Evolutionary conservation across 1,284 basidiomycete genomes (phyloP).

Genomic region (Trichosporon ovoides): DNA sequence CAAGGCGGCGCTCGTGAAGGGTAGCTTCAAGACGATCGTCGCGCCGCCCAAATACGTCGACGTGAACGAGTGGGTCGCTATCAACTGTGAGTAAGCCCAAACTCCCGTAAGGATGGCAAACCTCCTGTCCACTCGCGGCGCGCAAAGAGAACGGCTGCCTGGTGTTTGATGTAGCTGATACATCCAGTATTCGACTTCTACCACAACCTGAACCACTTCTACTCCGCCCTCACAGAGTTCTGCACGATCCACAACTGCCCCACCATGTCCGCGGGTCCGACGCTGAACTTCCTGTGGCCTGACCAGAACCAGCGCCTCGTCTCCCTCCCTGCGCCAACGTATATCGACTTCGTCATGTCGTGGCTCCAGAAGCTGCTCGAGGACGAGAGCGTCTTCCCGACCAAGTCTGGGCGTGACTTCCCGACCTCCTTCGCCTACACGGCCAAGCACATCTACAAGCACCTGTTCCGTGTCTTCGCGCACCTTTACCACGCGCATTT

Average conservation of each 20-base stretch:
- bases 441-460: slow-evolving; percentile 93
- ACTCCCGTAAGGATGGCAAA: not conserved
- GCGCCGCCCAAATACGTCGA: slow-evolving; percentile 95
- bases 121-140: too few relatives aligned
- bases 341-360: slow-evolving; percentile 98
- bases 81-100: slow-evolving; percentile 66
- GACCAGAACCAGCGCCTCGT: slow-evolving; percentile 92
- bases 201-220: slow-evolving; percentile 95
- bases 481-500: slow-evolving; percentile 98
- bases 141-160: too few relatives aligned
- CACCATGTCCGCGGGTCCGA: slow-evolving; percentile 85
- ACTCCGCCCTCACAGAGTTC: slow-evolving; percentile 89
- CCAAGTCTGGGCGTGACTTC: slow-evolving; percentile 91
- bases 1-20: slow-evolving; percentile 93
- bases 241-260: slow-evolving; percentile 86
- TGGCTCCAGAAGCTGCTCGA: slow-evolving; percentile 93
- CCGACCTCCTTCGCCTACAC: slow-evolving; percentile 82
- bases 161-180: too few relatives aligned
- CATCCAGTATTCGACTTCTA: slow-evolving; percentile 84
- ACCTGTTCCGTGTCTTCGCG: slow-evolving; percentile 93
- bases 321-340: slow-evolving; percentile 88
- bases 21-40: slow-evolving; percentile 97
- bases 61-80: slow-evolving; percentile 97
- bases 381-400: slow-evolving; percentile 90
- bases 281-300: slow-evolving; percentile 97